Evolutionary conservation across 208 protist genomes (phyloP).

Genomic region (Dictyostelium gargantuum): DNA sequence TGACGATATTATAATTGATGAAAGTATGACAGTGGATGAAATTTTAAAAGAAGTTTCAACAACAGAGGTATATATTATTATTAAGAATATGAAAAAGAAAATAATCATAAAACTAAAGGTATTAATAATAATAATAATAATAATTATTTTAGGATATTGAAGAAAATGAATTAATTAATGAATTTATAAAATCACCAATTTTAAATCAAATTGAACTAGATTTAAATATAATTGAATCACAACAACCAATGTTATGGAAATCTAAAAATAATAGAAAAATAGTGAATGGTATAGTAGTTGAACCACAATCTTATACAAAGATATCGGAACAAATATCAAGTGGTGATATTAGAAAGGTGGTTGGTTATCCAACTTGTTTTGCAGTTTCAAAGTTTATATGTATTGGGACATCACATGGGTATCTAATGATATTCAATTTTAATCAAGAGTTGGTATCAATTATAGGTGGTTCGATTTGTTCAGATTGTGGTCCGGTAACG

Average conservation of each 20-base stretch:
- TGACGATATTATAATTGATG: slow-evolving; percentile 14
- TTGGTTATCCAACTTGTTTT: slow-evolving; percentile 56
- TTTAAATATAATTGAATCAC: background rate
- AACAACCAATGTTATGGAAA: slow-evolving; percentile 36
- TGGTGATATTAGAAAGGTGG: slow-evolving; percentile 3
- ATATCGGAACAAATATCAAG: slow-evolving; percentile 25
- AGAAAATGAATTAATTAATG: background rate
- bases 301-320: slow-evolving; percentile 33
- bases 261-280: background rate
- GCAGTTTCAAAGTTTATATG: slow-evolving; percentile 38
- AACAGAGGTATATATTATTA: background rate
- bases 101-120: too few relatives aligned
- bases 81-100: too few relatives aligned
- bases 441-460: slow-evolving; percentile 31
- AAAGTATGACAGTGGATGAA: background rate
- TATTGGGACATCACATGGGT: slow-evolving; percentile 60
- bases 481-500: slow-evolving; percentile 11
- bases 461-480: slow-evolving; percentile 30
- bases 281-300: slow-evolving; percentile 39
- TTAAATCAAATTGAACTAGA: background rate
- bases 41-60: slow-evolving; percentile 1
- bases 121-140: background rate
- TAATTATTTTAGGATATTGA: background rate
- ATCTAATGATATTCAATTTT: slow-evolving; percentile 40
- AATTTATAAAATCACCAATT: background rate